Evolutionary conservation across 2,329 filamentous ascomycete genomes (phyloP), one percentile per base, ranked within the genome.

Genomic region (Penicillium griseofulvum): DNA sequence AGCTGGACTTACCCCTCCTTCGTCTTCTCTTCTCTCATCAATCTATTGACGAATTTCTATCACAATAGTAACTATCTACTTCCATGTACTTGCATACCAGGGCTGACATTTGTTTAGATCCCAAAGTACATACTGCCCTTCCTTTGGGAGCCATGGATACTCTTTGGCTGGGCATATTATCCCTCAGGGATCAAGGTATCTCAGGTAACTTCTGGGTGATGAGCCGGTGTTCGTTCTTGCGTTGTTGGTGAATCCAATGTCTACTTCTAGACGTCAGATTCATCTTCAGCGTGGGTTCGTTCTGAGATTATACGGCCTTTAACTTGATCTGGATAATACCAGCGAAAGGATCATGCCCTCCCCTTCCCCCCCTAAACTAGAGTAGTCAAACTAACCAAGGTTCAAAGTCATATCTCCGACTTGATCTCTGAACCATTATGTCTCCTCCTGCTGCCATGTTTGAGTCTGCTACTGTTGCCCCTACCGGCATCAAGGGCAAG

Each of bases 291-390:
- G 50, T 60, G 63, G 65, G 68, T 68, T 74, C 70, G 73, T 74
- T 75, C 75, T 78, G 75, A 93, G 89, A 94, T 86, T 86, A 94
- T 88, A 94, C 90, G 89, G 90, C 87, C 81, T 54, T 81, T 79
- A 91, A 93, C 89, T 93, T 93, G 90, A 93, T 92, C 89, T 90
- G 89, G 90, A 92, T 93, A 93, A 94, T 94, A 90, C 90, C 89
- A 91, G 91, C 91, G 91, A 91, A 94, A 96, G 91, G 88, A 96
- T 94, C 91, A 95, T 96, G 90, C 90, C 83, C 83, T 83, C 79
- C 79, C 62, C 76, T 66, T 68, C 62, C 64, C 19, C 19, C 68
- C 65, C 61, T 57, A 52, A 64, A 61, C 60, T 68, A 66, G 76
- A 77, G 74, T 70, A 67, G 65, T 17, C 61, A 73, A 73, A 69